phyloP scores from a whole-genome alignment of 1,139 yeast genomes.

The Diutina pseudorugosa region DNA sequence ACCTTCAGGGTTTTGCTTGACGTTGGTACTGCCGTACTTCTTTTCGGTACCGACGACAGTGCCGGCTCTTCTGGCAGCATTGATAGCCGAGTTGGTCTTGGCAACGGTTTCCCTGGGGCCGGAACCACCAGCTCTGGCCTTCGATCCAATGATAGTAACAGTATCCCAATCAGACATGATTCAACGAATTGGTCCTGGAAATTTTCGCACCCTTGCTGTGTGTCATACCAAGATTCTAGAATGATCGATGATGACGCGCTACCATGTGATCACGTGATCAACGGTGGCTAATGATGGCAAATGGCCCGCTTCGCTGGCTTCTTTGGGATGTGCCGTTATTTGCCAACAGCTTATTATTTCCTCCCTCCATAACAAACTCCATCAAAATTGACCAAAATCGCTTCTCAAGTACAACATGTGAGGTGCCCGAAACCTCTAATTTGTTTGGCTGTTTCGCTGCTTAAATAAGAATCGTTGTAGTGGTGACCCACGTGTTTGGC shows the following conservation, averaged over 20 bases:
- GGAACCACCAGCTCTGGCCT: conserved; percentile 77
- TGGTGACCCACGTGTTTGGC: neutral
- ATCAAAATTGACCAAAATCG: too few relatives aligned
- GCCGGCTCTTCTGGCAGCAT: conserved; percentile 91
- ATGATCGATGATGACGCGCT: neutral
- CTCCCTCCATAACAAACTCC: too few relatives aligned
- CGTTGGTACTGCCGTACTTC: conserved; percentile 68
- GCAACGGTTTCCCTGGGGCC: conserved; percentile 87
- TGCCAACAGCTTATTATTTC: too few relatives aligned
- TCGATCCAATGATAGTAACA: conserved; percentile 78
- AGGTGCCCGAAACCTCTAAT: too few relatives aligned
- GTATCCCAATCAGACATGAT: conserved; percentile 49
- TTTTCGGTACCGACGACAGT: conserved; percentile 84
- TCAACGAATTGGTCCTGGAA: neutral
- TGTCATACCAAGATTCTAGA: neutral
- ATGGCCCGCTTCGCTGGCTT: neutral
- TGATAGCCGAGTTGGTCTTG: conserved; percentile 61
- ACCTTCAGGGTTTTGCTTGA: conserved; percentile 71
- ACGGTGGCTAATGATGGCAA: neutral
- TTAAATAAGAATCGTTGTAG: too few relatives aligned
- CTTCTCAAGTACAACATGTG: too few relatives aligned
- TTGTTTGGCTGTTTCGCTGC: too few relatives aligned
- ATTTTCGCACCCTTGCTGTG: neutral
- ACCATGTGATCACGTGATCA: neutral
- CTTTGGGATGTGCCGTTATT: neutral